phyloP scores from a whole-genome alignment of 257 asterid genomes.

The Nicotiana otophora region DNA sequence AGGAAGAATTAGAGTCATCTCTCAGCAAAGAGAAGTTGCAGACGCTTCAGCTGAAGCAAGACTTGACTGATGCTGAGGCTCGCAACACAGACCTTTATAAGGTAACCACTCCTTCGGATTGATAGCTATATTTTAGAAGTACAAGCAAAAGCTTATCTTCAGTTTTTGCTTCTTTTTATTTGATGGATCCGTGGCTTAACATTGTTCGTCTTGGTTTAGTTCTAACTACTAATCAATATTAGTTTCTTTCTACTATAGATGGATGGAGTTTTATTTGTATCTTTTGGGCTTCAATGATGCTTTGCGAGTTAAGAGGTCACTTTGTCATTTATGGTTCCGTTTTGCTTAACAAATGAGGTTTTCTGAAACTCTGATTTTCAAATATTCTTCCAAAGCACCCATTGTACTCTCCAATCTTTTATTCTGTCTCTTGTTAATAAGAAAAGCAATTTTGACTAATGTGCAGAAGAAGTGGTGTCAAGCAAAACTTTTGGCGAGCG shows the following conservation, averaged over 20 bases:
- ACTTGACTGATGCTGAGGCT: slow-evolving; percentile 63
- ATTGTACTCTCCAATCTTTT: neutral
- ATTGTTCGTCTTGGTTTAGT: neutral
- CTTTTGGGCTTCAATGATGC: neutral
- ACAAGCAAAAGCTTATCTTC: neutral
- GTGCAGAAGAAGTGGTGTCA: neutral
- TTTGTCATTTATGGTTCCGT: neutral
- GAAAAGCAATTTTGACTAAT: neutral
- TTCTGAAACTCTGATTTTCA: neutral
- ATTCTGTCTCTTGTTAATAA: neutral
- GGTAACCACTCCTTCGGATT: slow-evolving; percentile 42
- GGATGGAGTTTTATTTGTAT: neutral
- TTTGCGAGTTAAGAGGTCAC: neutral
- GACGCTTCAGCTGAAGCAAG: slow-evolving; percentile 61
- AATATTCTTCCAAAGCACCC: neutral
- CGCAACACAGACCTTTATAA: slow-evolving; percentile 69
- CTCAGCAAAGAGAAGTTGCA: slow-evolving; percentile 69
- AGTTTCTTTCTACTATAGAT: neutral
- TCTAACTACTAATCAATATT: neutral
- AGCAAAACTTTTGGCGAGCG: neutral
- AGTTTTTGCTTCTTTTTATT: neutral
- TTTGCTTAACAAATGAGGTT: neutral
- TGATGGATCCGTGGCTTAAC: neutral
- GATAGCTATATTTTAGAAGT: neutral
- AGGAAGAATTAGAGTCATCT: slow-evolving; percentile 66